Evolutionary conservation across 148 eudicot species (phyloP).

Genomic region (Vaccinium darrowii): DNA sequence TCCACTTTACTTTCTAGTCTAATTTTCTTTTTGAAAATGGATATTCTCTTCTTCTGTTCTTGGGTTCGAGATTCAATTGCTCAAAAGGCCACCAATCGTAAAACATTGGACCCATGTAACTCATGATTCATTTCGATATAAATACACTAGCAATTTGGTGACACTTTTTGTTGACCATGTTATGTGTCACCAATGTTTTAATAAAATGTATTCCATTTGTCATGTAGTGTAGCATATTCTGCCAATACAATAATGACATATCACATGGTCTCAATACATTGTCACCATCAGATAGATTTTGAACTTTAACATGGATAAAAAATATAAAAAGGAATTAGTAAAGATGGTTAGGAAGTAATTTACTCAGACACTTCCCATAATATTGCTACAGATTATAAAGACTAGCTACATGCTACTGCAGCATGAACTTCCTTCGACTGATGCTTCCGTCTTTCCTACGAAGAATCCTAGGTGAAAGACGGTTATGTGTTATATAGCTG

Average conservation of each 20-base stretch:
- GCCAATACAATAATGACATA: no score
- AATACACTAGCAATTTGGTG: no score
- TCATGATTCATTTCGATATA: background rate
- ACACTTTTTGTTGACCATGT: no score
- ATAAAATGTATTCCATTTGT: no score
- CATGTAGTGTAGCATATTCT: no score
- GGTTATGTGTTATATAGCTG: background rate
- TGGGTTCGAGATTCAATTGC: conserved; percentile 1
- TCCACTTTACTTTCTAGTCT: background rate
- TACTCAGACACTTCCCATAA: background rate
- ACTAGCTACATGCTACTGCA: background rate
- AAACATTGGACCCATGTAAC: background rate
- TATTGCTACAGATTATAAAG: background rate
- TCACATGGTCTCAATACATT: no score
- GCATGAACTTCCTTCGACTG: background rate
- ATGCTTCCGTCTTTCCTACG: background rate
- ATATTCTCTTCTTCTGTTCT: background rate
- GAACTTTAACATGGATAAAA: background rate
- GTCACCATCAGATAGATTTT: background rate
- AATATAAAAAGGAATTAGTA: background rate
- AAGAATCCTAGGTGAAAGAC: background rate
- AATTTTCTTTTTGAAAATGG: background rate
- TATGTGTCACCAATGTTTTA: no score
- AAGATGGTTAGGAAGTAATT: background rate
- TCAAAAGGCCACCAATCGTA: background rate